These are phyloP conservation scores for Metroxylon sagu DNA, from an alignment of 176 grass and related monocot species.

Conservation along the genomic window DNA sequence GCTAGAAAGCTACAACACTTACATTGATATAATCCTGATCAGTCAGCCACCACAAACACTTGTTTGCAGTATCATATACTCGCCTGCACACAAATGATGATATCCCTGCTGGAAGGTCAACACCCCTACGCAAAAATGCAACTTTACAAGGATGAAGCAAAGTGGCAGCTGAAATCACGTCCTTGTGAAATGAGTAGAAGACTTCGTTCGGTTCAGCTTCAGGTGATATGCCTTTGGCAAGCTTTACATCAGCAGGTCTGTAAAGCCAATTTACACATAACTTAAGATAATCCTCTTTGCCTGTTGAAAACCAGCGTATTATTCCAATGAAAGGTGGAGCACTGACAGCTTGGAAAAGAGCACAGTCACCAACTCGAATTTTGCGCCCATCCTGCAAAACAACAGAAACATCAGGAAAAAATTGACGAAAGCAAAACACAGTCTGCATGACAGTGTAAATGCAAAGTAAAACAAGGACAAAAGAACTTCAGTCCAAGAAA, in stretches of 20 bases:
- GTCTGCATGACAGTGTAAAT: too few relatives aligned
- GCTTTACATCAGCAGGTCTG: slow-evolving; percentile 61
- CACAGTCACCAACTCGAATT: slow-evolving; percentile 61
- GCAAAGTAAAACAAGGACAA: too few relatives aligned
- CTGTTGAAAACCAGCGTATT: slow-evolving; percentile 62
- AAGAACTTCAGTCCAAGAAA: too few relatives aligned
- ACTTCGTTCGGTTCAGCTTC: slow-evolving; percentile 67
- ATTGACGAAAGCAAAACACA: background rate
- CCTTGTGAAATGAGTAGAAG: slow-evolving; percentile 81
- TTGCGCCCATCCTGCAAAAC: slow-evolving; percentile 63
- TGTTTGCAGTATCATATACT: slow-evolving; percentile 76
- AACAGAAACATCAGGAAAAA: slow-evolving; percentile 3
- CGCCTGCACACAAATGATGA: slow-evolving; percentile 80
- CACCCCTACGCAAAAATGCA: slow-evolving; percentile 65
- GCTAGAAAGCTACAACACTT: slow-evolving; percentile 19
- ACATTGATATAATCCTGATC: slow-evolving; percentile 82
- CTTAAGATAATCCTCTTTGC: slow-evolving; percentile 37
- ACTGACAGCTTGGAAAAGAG: slow-evolving; percentile 48
- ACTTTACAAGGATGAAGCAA: slow-evolving; percentile 83
- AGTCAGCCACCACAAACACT: slow-evolving; percentile 78
- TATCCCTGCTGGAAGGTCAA: slow-evolving; percentile 51
- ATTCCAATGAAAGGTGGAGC: slow-evolving; percentile 69
- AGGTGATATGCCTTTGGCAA: slow-evolving; percentile 48
- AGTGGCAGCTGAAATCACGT: slow-evolving; percentile 51
- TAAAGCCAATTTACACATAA: slow-evolving; percentile 80